Evolutionary conservation across 1,284 basidiomycete species (phyloP), one percentile per base, ranked within the genome.

Genomic region (Apiotrichum veenhuisii): DNA sequence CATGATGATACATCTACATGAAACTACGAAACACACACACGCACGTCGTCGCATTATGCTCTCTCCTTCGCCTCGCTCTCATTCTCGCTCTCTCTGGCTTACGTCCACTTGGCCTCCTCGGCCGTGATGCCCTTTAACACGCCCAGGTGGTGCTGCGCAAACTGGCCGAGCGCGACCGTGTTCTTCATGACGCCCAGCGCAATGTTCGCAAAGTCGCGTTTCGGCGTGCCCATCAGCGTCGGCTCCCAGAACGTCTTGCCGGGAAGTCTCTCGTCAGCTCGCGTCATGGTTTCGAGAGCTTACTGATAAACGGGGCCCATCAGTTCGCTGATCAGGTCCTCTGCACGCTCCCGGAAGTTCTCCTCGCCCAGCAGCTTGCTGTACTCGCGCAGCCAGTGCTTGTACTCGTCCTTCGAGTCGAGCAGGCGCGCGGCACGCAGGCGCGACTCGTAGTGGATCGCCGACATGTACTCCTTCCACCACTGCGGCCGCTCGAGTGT

Each of bases 221-320:
- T 58, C 0, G 46, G 47, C 30, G 51, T 36, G 20, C 59, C 62
- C 46, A 61, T 40, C 25, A 62, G 27, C 10, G 37, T 50, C 3
- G 59, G 54, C 15, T 50, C 43, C 59, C 57, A 64, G 26, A 55
- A 41, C 8, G 47, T 37, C 17, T 26, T 46, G 15, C 34, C 36
- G 3, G 45, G 33, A 2, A 58, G 43, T 18, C 52, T 55, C 50
- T 11, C 33, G 51, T 57, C 34, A 60, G 58, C 30, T 36, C 38
- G 15, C 18, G 17, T 5, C 20, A 23, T 34, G 7, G 18, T 18
- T 15, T 30, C 18, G 43, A 12, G 8, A 80, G 40, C 85, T 54
- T 64, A 89, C 89, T 85, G 87, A 75, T 89, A 92, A 45, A 91
- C 77, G 0, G 91, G 91, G 10, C 92, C 93, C 67, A 89, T 86